Evolutionary conservation across 352 stramenopile genomes (phyloP).

Genomic region (Phytopythium kandeliae): DNA sequence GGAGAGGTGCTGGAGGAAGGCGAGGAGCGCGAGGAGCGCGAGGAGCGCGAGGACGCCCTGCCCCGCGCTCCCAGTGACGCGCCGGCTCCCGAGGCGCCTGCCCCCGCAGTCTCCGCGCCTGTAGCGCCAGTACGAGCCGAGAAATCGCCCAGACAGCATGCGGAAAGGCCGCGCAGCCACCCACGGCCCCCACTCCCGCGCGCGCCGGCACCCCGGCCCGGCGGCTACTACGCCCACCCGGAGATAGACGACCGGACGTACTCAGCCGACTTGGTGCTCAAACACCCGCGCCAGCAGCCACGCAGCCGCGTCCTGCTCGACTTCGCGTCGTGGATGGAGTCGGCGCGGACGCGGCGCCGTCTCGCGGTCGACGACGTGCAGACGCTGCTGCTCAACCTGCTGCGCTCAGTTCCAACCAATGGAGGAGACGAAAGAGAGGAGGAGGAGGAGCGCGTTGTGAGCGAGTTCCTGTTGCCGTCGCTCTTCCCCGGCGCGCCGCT

Average conservation of each 20-base stretch:
- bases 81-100: neutral
- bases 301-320: slow-evolving; percentile 63
- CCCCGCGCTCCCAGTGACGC: neutral
- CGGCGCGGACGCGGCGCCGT: slow-evolving; percentile 32
- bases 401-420: slow-evolving; percentile 17
- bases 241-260: slow-evolving; percentile 42
- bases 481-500: slow-evolving; percentile 31
- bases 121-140: slow-evolving; percentile 7
- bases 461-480: slow-evolving; percentile 50
- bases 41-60: slow-evolving; percentile 20
- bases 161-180: neutral
- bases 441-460: slow-evolving; percentile 36
- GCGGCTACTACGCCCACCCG: slow-evolving; percentile 4
- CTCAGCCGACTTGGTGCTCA: slow-evolving; percentile 53
- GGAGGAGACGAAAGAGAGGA: slow-evolving; percentile 31
- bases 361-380: slow-evolving; percentile 60
- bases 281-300: slow-evolving; percentile 56
- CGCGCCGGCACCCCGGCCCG: slow-evolving; percentile 3
- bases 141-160: neutral
- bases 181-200: no score
- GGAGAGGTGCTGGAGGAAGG: slow-evolving; percentile 71
- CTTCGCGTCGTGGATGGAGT: slow-evolving; percentile 65
- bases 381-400: slow-evolving; percentile 46
- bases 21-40: slow-evolving; percentile 32
- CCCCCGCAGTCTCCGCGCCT: neutral